Conservation (phyloP, 768 basidiomycete genomes). For the Hericium erinaceus region DNA sequence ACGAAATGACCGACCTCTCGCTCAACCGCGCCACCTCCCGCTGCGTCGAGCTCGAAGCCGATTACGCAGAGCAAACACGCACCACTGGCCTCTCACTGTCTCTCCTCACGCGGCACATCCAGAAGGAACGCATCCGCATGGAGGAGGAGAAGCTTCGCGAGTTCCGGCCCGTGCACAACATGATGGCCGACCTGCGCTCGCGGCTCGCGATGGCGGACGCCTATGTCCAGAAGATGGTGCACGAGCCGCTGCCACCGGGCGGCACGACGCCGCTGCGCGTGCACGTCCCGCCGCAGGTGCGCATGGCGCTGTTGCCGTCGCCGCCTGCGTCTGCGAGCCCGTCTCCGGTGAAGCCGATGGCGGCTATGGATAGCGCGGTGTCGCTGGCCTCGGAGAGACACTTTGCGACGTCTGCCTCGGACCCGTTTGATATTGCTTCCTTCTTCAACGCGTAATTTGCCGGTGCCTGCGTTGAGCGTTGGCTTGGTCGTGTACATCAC, state of each 20-base stretch:
- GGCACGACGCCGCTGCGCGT: background rate
- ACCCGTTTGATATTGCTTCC: no score
- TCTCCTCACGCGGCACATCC: background rate
- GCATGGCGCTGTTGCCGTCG: background rate
- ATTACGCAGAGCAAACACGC: background rate
- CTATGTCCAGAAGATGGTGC: background rate
- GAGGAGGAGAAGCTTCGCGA: background rate
- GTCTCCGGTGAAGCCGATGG: background rate
- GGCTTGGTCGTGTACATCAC: background rate
- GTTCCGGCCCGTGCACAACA: background rate
- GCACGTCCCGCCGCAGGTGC: background rate
- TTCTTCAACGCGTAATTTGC: no score
- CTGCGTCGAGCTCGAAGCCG: background rate
- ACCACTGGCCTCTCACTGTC: background rate
- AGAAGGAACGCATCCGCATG: background rate
- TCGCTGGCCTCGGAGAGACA: no score
- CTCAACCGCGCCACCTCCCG: background rate
- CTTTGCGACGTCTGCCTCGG: no score
- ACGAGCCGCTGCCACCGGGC: background rate
- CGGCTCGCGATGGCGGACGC: background rate
- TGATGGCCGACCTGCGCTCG: slow-evolving; percentile 1
- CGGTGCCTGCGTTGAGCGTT: background rate
- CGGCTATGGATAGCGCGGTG: background rate
- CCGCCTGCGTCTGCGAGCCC: background rate
- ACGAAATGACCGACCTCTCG: background rate